phyloP scores from a whole-genome alignment of 305 asterid genomes.

The Stenogyne calaminthoides region DNA sequence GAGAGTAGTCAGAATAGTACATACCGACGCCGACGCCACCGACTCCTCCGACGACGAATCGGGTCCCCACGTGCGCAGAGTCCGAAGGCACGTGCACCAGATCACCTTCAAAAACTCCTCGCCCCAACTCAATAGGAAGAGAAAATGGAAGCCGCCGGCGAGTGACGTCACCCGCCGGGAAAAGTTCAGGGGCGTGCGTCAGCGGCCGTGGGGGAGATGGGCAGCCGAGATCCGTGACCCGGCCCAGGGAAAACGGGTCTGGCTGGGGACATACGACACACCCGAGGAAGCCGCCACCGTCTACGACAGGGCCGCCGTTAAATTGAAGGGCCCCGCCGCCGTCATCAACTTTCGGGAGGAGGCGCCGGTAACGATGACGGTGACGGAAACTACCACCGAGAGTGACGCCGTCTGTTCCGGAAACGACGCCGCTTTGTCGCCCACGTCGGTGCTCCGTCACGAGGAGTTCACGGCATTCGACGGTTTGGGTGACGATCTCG shows the following conservation, averaged over 20 bases:
- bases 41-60: slow-evolving; percentile 64
- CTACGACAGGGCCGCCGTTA: slow-evolving; percentile 75
- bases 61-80: slow-evolving; percentile 32
- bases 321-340: slow-evolving; percentile 63
- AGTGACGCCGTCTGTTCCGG: slow-evolving; percentile 30
- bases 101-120: slow-evolving; percentile 41
- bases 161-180: slow-evolving; percentile 40
- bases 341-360: slow-evolving; percentile 57
- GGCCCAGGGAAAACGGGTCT: slow-evolving; percentile 59
- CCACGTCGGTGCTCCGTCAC: slow-evolving; percentile 66
- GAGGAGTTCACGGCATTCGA: slow-evolving; percentile 48
- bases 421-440: slow-evolving; percentile 48
- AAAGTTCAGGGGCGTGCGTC: slow-evolving; percentile 77
- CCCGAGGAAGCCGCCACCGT: slow-evolving; percentile 84
- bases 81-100: slow-evolving; percentile 62
- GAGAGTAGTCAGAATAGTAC: slow-evolving; percentile 49
- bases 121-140: slow-evolving; percentile 11
- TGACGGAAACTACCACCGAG: slow-evolving; percentile 26
- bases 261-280: slow-evolving; percentile 87
- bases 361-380: slow-evolving; percentile 5
- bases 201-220: slow-evolving; percentile 89
- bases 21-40: slow-evolving; percentile 78
- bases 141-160: slow-evolving; percentile 25
- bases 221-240: slow-evolving; percentile 94
- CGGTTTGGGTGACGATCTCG: slow-evolving; percentile 34